Evolutionary conservation across 2,329 filamentous ascomycete genomes (phyloP), one percentile per base, ranked within the genome.

Genomic region (Paraphaeosphaeria minitans): DNA sequence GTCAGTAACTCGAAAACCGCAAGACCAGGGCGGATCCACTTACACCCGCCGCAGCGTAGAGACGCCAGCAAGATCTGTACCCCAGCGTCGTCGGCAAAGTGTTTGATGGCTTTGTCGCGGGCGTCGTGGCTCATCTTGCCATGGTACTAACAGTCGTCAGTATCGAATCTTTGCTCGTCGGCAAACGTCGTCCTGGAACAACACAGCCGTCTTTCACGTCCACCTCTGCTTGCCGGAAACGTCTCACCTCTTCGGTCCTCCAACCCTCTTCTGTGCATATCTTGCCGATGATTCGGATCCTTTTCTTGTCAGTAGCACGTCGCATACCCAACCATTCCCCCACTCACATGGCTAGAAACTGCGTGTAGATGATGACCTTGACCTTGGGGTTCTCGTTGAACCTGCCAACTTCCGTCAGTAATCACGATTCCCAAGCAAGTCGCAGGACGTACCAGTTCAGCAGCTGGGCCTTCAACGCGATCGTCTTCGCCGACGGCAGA

Each of bases 311-410:
- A 72, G 61, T 39, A 4, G 14, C 2, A 9, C 10, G 21, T 13
- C 12, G 3, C 24, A 13, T 33, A 21, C 48, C 21, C 10, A 7
- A 2, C 7, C 24, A 2, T 3, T 14, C 1, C 10, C 1, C 7
- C 1, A 61, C 69, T 66, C 60, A 74, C 64, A 87, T 82, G 2
- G 79, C 74, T 2, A 84, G 70, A 59, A 86, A 89, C 63, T 89
- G 85, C 0, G 82, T 85, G 62, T 87, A 89, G 47, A 89, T 73
- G 57, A 84, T 84, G 47, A 87, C 81, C 71, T 89, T 89, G 42
- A 80, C 79, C 0, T 76, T 53, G 0, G 77, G 76, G 4, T 82
- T 79, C 13, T 83, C 76, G 1, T 73, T 57, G 1, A 77, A 47
- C 81, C 49, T 52, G 29, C 8, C 27, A 22, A 14, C 12, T 8